phyloP scores from a whole-genome alignment of 345 rosid species.

The Ceriops zippeliana region DNA sequence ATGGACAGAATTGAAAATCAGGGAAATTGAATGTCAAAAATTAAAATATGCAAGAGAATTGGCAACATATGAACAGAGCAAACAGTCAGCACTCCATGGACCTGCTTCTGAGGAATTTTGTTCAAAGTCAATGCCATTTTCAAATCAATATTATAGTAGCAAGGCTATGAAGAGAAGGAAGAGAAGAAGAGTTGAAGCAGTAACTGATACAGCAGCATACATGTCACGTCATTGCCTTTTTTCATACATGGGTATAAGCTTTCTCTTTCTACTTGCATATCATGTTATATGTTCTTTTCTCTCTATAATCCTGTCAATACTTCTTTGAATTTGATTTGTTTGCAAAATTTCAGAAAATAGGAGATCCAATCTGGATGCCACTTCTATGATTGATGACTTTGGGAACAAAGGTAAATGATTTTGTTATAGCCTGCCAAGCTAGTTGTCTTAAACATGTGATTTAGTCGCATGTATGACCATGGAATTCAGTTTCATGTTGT shows the following conservation, averaged over 20 bases:
- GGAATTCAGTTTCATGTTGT: no score
- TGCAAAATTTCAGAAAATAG: conserved; percentile 51
- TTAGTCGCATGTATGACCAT: neutral
- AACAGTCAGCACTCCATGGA: conserved; percentile 39
- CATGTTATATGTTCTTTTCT: conserved; percentile 9
- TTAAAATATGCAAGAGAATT: neutral
- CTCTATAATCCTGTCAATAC: neutral
- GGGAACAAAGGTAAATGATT: conserved; percentile 41
- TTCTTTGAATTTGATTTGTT: neutral
- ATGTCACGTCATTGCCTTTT: conserved; percentile 63
- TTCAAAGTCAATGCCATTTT: conserved; percentile 65
- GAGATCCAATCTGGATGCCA: conserved; percentile 57
- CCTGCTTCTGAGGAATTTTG: conserved; percentile 47
- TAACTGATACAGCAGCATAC: conserved; percentile 30
- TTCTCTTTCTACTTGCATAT: conserved; percentile 15
- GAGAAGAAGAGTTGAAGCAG: neutral
- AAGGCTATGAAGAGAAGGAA: conserved; percentile 24
- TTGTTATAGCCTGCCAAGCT: neutral
- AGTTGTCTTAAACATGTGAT: neutral
- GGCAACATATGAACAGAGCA: conserved; percentile 13
- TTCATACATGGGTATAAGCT: conserved; percentile 56
- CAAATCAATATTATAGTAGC: conserved; percentile 44
- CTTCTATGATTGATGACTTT: conserved; percentile 54
- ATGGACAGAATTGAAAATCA: conserved; percentile 9
- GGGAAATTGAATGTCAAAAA: neutral